Conservation (phyloP, 139 green algal species). For the Tetraselmis chui region DNA sequence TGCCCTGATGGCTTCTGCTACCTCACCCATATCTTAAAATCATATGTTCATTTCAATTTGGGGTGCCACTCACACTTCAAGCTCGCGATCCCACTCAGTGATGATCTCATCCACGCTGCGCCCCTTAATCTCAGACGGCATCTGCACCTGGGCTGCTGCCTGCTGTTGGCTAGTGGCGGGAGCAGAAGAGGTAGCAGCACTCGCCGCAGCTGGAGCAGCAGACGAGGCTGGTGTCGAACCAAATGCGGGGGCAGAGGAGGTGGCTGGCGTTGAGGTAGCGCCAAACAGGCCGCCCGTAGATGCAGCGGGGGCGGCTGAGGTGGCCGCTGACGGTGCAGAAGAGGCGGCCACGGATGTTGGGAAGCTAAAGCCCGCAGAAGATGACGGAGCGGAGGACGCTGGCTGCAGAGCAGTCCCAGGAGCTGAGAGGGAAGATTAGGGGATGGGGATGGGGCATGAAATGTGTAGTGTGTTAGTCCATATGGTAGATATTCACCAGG, state of each 20-base stretch:
- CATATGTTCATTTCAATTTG: background rate
- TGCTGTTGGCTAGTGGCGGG: background rate
- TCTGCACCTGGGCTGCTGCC: background rate
- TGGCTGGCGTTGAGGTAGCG: background rate
- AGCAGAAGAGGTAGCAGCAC: background rate
- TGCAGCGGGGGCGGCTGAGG: background rate
- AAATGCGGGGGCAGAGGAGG: background rate
- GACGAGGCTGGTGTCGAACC: background rate
- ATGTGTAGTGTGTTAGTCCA: too few relatives aligned
- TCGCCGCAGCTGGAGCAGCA: background rate
- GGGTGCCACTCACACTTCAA: background rate
- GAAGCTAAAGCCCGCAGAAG: too few relatives aligned
- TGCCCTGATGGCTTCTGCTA: too few relatives aligned
- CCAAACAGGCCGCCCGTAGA: background rate
- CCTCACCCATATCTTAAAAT: too few relatives aligned
- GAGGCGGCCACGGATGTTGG: too few relatives aligned
- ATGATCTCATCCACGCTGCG: constrained; percentile 6
- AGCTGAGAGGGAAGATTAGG: too few relatives aligned
- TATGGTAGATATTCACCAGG: too few relatives aligned
- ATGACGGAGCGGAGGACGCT: too few relatives aligned
- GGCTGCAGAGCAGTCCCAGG: too few relatives aligned
- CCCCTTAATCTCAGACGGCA: background rate
- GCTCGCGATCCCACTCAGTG: constrained; percentile 3
- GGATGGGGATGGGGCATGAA: too few relatives aligned
- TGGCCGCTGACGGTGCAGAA: background rate